Conservation (phyloP, 2,329 filamentous ascomycete genomes). For the Xylariales sp. region DNA sequence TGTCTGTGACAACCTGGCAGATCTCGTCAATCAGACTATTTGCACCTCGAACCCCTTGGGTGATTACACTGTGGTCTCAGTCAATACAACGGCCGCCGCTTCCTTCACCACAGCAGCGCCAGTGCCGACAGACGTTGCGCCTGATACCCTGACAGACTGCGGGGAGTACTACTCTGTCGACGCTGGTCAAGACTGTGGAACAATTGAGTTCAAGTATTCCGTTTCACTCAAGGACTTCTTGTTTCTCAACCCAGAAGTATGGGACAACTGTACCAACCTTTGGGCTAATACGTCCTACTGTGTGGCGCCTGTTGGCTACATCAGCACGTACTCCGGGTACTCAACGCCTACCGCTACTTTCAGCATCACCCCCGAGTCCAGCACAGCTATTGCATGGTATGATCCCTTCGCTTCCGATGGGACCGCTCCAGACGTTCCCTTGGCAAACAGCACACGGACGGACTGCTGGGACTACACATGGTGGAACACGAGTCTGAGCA, state of each 20-base stretch:
- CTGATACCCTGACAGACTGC: neutral
- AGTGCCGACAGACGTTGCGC: conserved; percentile 16
- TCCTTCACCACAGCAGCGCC: no score
- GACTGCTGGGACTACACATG: neutral
- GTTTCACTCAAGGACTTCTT: conserved; percentile 28
- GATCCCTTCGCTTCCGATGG: neutral
- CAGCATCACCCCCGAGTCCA: neutral
- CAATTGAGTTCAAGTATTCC: conserved; percentile 22
- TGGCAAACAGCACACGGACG: neutral
- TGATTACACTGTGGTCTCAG: no score
- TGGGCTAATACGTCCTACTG: conserved; percentile 27
- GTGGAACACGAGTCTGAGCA: no score
- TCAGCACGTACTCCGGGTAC: conserved; percentile 11
- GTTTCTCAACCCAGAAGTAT: conserved; percentile 28
- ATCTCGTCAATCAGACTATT: neutral
- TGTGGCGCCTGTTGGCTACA: conserved; percentile 27
- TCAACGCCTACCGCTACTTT: neutral
- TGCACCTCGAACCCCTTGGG: neutral
- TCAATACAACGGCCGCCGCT: no score
- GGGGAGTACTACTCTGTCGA: neutral
- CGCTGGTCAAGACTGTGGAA: neutral
- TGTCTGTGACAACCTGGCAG: neutral
- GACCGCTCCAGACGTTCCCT: neutral
- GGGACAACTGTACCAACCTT: conserved; percentile 30
- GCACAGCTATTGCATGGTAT: neutral